phyloP scores from a whole-genome alignment of 1,284 basidiomycete genomes.

The Melampsora occidentalis region DNA sequence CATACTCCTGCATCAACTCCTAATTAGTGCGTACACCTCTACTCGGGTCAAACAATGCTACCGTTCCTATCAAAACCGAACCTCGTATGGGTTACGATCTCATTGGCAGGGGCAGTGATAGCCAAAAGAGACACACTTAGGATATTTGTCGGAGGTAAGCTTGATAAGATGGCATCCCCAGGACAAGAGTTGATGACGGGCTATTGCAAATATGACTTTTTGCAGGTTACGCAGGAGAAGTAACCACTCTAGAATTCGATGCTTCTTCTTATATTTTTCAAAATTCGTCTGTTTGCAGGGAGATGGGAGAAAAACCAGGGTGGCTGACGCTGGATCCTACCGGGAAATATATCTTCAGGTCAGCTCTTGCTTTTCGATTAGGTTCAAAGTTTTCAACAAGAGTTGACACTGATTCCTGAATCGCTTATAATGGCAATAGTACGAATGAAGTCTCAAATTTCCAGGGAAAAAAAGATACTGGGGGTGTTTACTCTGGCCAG shows the following conservation, averaged over 20 bases:
- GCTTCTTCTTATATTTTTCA: conserved; percentile 9
- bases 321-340: conserved; percentile 1
- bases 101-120: not conserved
- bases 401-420: too few relatives aligned
- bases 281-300: not conserved
- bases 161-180: not conserved
- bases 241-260: not conserved
- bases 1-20: not conserved
- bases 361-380: not conserved
- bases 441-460: conserved; percentile 4
- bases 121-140: not conserved
- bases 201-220: not conserved
- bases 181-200: too few relatives aligned
- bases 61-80: not conserved
- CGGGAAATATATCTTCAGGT: conserved; percentile 6
- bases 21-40: too few relatives aligned
- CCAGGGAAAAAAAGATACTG: conserved; percentile 1
- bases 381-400: too few relatives aligned
- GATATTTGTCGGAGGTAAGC: conserved; percentile 2
- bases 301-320: conserved; percentile 7
- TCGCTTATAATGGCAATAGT: not conserved
- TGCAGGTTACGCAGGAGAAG: not conserved
- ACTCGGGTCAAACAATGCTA: not conserved
- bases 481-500: conserved; percentile 7
- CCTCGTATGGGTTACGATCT: not conserved